phyloP scores from a whole-genome alignment of 495 filamentous ascomycete genomes.

The Hypoxylon perforatum region DNA sequence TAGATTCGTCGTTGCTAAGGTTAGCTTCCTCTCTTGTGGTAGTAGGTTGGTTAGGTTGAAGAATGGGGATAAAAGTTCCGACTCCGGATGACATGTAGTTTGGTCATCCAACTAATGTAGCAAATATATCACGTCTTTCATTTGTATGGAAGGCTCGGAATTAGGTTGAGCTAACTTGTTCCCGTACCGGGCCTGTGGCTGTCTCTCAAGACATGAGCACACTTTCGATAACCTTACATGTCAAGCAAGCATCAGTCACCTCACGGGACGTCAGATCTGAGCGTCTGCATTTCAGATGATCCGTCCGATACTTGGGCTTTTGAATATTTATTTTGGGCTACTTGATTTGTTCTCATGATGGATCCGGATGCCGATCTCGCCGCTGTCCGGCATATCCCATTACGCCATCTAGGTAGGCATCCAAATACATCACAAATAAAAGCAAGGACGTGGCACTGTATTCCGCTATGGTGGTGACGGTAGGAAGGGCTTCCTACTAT shows the following conservation, averaged over 20 bases:
- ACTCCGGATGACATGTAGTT: background rate
- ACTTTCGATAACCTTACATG: too few relatives aligned
- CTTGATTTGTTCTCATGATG: background rate
- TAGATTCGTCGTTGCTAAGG: background rate
- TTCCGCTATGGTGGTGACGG: slow-evolving; percentile 25
- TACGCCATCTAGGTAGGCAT: background rate
- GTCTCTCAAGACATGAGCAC: slow-evolving; percentile 2
- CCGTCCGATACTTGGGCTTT: too few relatives aligned
- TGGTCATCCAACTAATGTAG: background rate
- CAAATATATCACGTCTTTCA: too few relatives aligned
- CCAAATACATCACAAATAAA: background rate
- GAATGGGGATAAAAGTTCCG: background rate
- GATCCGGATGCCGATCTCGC: too few relatives aligned
- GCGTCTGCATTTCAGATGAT: too few relatives aligned
- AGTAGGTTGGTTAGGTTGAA: background rate
- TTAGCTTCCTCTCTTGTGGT: background rate
- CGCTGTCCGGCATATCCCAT: background rate
- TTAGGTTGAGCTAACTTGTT: background rate
- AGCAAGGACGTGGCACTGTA: slow-evolving; percentile 11
- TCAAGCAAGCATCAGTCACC: too few relatives aligned
- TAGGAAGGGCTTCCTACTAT: slow-evolving; percentile 8
- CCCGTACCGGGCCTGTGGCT: background rate
- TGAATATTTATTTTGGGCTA: background rate
- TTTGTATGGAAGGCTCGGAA: background rate
- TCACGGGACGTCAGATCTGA: too few relatives aligned